Evolutionary conservation across 805 yeast genomes (phyloP), one percentile per base, ranked within the genome.

Genomic region (Schwanniomyces occidentalis): DNA sequence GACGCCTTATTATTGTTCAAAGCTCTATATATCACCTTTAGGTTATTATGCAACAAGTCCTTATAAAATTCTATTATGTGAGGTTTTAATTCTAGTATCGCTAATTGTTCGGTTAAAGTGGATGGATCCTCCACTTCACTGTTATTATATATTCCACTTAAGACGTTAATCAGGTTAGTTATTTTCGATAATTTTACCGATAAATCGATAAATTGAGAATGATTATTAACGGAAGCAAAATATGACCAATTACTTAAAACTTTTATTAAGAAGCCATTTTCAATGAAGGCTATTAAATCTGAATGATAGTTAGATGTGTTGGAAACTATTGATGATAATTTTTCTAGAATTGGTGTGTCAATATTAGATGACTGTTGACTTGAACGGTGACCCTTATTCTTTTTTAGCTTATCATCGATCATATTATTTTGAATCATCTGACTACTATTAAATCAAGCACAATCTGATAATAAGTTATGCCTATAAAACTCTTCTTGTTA

Each of bases 1-100:
- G 76, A 65, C 0, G 85, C 77, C 42, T 80, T 75, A 41, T 70
- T 58, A 35, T 76, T 72, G 40, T 73, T 75, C 24, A 89, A 62
- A 12, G 84, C 80, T 46, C 95, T 68, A 57, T 84, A 85, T 3
- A 89, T 62, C 6, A 79, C 72, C 46, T 82, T 85, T 27, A 73
- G 54, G 51, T 85, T 77, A 30, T 69, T 71, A 1, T 69, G 61
- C 7, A 88, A 54, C 3, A 89, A 60, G 9, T 73, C 72, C 32
- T 69, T 70, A 37, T 82, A 71, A 16, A 81, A 52, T 6, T 61
- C 61, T 3, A 44, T 34, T 21, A 62, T 37, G n/a, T 30, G 28
- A 5, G 32, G 56, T 49, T 42, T 38, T 29, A 52, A 42, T 20
- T 50, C 51, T 32, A 20, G 31, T 25, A 12, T 13, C 8, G 28